Evolutionary conservation across 768 basidiomycete genomes (phyloP), one percentile per base, ranked within the genome.

Genomic region (Suillus weaverae): DNA sequence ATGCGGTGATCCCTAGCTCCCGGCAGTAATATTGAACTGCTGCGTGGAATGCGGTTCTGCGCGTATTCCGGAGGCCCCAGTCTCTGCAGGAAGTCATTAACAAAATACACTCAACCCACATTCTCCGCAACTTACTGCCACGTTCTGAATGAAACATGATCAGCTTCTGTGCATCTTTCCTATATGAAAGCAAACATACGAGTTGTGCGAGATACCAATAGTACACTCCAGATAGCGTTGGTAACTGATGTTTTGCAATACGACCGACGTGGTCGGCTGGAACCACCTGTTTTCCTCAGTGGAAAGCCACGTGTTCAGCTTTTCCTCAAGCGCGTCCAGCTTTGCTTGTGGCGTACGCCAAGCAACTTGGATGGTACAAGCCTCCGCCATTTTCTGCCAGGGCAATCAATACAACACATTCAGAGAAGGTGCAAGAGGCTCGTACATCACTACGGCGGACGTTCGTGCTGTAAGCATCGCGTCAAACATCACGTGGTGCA

Each of bases 211-310:
- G 62, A 92, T 89, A 67, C 83, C 82, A 56, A 94, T 87, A 1
- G 89, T 89, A 62, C 91, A 70, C 67, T 89, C 88, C 53, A 94
- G 71, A 69, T 86, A 86, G 56, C 85, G 81, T 73, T 91, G 90
- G 67, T 81, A 87, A 20, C 83, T 78, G 72, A 93, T 90, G 26
- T 83, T 78, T 70, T 90, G 89, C 54, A 91, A 70, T 6, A 78
- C 82, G 64, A 92, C 77, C 38, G 82, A 83, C 11, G 91, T 93
- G 35, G 80, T 82, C 4, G 91, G 86, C 60, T 88, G 83, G 69
- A 83, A 92, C 91, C 91, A 92, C 26, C 91, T 81, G 70, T 92
- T 90, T 72, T 91, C 88, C 71, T 93, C 92, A 10, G 87, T 90
- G 35, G 84, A 80, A 11, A 94, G 81, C 92, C 92, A 93, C 48